Percentiles rank a stretch among this genome's conserved stretches.
Evolutionary conservation across 2,329 filamentous ascomycete genomes (phyloP).

Genomic region (Sporothrix brunneoviolacea): DNA sequence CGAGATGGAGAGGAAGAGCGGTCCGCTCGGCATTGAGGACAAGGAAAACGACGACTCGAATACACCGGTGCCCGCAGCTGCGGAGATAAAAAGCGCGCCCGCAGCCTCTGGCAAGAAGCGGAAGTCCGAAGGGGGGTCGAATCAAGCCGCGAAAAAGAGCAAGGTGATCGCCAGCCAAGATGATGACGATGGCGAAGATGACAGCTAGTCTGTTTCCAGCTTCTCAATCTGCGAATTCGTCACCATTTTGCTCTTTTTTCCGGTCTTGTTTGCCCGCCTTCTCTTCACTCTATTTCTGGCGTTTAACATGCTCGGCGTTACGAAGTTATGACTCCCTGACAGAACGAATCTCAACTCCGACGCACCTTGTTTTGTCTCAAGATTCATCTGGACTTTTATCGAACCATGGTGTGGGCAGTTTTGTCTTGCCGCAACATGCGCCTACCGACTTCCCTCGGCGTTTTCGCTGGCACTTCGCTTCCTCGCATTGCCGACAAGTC

Average conservation of each 20-base stretch:
- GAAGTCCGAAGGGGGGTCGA: slow-evolving; percentile 48
- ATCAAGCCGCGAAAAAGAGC: slow-evolving; percentile 46
- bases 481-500: too few species aligned
- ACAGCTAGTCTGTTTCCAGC: slow-evolving; percentile 8
- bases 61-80: slow-evolving; percentile 17
- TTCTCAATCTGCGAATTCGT: background rate
- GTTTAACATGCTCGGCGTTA: slow-evolving; percentile 4
- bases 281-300: background rate
- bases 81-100: slow-evolving; percentile 15
- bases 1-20: slow-evolving; percentile 66
- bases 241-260: background rate
- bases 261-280: background rate
- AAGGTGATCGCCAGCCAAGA: slow-evolving; percentile 37
- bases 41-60: slow-evolving; percentile 28
- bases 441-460: too few species aligned
- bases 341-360: background rate
- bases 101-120: slow-evolving; percentile 43
- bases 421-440: too few species aligned
- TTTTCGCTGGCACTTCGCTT: too few species aligned
- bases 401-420: too few species aligned
- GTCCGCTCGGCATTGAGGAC: slow-evolving; percentile 29
- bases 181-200: slow-evolving; percentile 26
- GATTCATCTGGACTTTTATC: background rate
- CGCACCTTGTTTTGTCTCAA: background rate
- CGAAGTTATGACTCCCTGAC: slow-evolving; percentile 6